Base-by-base conservation (phyloP, 164 flowering plant species). In the Liquidambar formosana region DNA sequence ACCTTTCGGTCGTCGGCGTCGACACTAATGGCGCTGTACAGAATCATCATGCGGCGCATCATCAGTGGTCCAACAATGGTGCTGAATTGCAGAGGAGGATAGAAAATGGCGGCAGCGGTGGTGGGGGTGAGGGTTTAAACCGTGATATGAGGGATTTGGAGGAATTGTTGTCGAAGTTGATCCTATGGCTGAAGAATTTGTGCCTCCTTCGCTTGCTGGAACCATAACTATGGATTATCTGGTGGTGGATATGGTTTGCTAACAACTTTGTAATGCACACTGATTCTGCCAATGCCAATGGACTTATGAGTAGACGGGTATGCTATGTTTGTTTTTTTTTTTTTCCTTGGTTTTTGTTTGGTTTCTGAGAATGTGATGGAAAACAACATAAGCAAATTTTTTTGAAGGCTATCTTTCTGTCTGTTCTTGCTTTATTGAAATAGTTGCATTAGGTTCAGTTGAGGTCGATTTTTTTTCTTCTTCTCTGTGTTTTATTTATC, bases 171-270 rank as follows among this genome's bases (percentile, higher is more conserved):
- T 90, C 95, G 2, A 90, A 90, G 76, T 71, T 90, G 79, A 90
- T 53, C 96, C 93, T 26, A 80, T 81, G 67, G 96, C 96, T 11
- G 80, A 85, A 74, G 96, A 90, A 63, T 90, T 90, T 68, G 82
- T 90, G 61, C 96, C 96, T 59, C 82, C 89, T 46, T 82, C 86
- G 3, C 81, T 81, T 54, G 79, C 67, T 73, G 66, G 53, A 54
- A 21, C n/a, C n/a, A n/a, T 52, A 11, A 64, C 45, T 53, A 66
- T 49, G 67, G 77, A 47, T 64, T 61, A 43, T 26, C 63, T n/a
- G n/a, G n/a, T n/a, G n/a, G n/a, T 61, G 49, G 74, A 33, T 66
- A 78, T 70, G 81, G 75, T 79, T 46, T 57, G 8, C 73, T 45
- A 65, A 66, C 65, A 73, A 73, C 72, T 68, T 68, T 75, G 45